Percentiles rank a stretch among this genome's conserved stretches.
phyloP scores from a whole-genome alignment of 257 asterid genomes.

The Capsicum chinense region DNA sequence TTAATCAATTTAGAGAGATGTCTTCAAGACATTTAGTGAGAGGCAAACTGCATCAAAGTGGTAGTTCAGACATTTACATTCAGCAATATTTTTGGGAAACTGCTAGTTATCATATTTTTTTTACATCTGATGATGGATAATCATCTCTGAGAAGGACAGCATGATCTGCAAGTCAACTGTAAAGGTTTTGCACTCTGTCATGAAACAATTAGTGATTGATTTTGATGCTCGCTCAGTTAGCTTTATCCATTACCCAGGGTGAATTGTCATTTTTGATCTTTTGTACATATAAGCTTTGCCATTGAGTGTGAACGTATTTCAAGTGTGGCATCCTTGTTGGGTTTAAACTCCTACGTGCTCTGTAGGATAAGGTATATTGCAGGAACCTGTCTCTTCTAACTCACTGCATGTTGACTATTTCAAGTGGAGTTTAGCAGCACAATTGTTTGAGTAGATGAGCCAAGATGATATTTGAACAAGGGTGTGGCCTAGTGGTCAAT shows the following conservation, averaged over 20 bases:
- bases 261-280: constrained; percentile 10
- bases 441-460: constrained; percentile 21
- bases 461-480: neutral
- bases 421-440: neutral
- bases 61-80: neutral
- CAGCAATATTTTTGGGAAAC: neutral
- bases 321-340: neutral
- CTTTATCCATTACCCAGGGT: constrained; percentile 13
- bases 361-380: constrained; percentile 6
- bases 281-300: neutral
- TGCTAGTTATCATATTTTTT: neutral
- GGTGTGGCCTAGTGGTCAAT: too few relatives aligned
- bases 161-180: neutral
- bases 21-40: neutral
- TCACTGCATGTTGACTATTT: neutral
- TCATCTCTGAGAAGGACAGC: neutral
- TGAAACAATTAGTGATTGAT: constrained; percentile 5
- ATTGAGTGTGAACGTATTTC: neutral
- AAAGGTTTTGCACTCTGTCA: constrained; percentile 19
- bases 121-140: constrained; percentile 13
- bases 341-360: neutral
- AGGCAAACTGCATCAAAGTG: neutral
- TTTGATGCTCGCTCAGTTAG: neutral
- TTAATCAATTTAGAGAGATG: constrained; percentile 17
- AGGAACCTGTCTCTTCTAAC: constrained; percentile 19